phyloP scores from a whole-genome alignment of 2,329 filamentous ascomycete genomes.

The Didymella pinodella region DNA sequence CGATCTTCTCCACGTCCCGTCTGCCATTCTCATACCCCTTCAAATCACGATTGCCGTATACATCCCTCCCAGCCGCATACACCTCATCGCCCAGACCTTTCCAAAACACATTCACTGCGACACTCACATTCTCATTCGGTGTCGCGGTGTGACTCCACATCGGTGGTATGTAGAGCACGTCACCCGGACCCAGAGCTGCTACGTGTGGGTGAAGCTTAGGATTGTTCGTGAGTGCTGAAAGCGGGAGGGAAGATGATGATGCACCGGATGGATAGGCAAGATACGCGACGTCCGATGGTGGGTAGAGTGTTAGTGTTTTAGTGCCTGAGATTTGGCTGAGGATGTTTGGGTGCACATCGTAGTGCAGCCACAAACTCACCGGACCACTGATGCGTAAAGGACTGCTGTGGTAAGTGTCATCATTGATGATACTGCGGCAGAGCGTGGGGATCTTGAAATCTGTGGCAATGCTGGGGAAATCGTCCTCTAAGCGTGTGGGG shows the following conservation, averaged over 20 bases:
- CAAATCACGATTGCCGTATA: conserved; percentile 88
- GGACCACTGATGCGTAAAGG: conserved; percentile 80
- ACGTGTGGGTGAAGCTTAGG: conserved; percentile 62
- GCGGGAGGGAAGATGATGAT: conserved; percentile 74
- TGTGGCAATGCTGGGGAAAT: conserved; percentile 73
- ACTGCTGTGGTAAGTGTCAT: conserved; percentile 73
- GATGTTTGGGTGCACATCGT: conserved; percentile 89
- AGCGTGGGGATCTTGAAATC: conserved; percentile 75
- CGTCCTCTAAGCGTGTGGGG: conserved; percentile 72
- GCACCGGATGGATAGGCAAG: conserved; percentile 77
- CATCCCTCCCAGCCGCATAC: conserved; percentile 79
- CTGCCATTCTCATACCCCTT: conserved; percentile 84
- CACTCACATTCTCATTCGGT: conserved; percentile 62
- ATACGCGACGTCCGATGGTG: conserved; percentile 74
- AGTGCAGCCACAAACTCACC: conserved; percentile 89
- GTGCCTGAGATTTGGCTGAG: conserved; percentile 79
- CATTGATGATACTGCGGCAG: conserved; percentile 55
- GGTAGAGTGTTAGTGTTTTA: conserved; percentile 79
- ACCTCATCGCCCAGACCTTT: conserved; percentile 67
- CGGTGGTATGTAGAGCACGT: conserved; percentile 81
- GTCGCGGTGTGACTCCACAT: conserved; percentile 83
- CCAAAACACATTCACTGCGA: conserved; percentile 93
- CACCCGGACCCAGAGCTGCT: conserved; percentile 71
- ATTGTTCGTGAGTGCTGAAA: conserved; percentile 54
- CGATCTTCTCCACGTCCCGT: conserved; percentile 73